A percentile compares a stretch with the other conserved stretches of the same genome.
These are phyloP conservation scores for Monosporascus cannonballus DNA, from an alignment of 2,329 filamentous ascomycete genomes.

Conservation along the genomic window DNA sequence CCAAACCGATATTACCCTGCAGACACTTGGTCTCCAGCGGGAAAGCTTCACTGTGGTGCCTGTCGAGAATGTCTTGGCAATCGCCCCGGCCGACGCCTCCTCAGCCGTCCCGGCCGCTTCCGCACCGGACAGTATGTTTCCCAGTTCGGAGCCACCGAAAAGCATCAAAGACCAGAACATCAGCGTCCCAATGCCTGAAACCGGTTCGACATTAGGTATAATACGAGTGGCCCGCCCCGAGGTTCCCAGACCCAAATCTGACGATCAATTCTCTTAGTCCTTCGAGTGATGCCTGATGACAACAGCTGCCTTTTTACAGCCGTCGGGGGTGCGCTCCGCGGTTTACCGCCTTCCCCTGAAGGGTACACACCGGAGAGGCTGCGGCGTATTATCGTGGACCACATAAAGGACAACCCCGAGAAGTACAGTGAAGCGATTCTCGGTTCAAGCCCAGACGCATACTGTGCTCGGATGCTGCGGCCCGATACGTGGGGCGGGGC, in stretches of 20 bases:
- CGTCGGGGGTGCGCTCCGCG: slow-evolving; percentile 72
- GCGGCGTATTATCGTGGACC: slow-evolving; percentile 69
- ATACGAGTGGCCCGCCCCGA: slow-evolving; percentile 4
- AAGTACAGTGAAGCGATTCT: slow-evolving; percentile 73
- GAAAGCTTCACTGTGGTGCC: slow-evolving; percentile 47
- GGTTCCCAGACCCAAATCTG: not conserved
- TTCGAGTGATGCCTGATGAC: slow-evolving; percentile 94
- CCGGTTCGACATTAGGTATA: slow-evolving; percentile 44
- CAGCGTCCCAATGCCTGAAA: slow-evolving; percentile 43
- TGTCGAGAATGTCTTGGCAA: slow-evolving; percentile 21
- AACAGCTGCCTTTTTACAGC: slow-evolving; percentile 93
- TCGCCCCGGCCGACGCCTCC: slow-evolving; percentile 1
- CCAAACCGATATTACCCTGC: slow-evolving; percentile 41
- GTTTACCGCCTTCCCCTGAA: slow-evolving; percentile 33
- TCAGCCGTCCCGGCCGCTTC: slow-evolving; percentile 1
- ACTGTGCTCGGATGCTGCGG: slow-evolving; percentile 75
- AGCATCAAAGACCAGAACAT: slow-evolving; percentile 34
- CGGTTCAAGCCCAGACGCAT: slow-evolving; percentile 64
- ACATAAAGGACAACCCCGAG: slow-evolving; percentile 67
- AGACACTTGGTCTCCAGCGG: slow-evolving; percentile 41
- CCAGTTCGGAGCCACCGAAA: slow-evolving; percentile 6
- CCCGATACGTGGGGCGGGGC: slow-evolving; percentile 85
- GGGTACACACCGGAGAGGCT: slow-evolving; percentile 38
- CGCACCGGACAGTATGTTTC: slow-evolving; percentile 1
- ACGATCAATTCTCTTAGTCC: slow-evolving; percentile 39